Base-by-base conservation (phyloP, 768 basidiomycete species). In the Clitopilus hobsonii region DNA sequence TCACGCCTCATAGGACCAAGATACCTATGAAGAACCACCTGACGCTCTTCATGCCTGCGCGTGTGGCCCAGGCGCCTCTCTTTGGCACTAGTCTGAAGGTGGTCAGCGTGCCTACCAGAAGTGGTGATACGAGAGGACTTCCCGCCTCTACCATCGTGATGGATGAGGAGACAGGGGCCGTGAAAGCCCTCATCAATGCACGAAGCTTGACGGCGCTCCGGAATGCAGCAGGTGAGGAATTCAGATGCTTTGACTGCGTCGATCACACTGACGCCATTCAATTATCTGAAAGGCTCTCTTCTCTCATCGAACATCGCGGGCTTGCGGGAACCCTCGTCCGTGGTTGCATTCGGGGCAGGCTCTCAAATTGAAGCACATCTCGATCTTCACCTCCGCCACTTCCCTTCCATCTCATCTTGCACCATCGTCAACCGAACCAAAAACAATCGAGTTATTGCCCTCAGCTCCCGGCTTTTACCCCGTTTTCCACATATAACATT, bases 11-110 rank as follows among this genome's bases (percentile, higher is more conserved):
- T 53, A 78, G 93, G 49, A 81, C 78, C 0, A 69, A 75, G 0
- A 65, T 94, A 10, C 71, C 73, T 0, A 82, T 78, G 51, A 61
- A 67, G 6, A 73, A 76, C 38, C 83, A 91, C 60, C 85, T 77
- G 0, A 74, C 80, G 0, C 73, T 97, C 2, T 89, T 93, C 69
- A 96, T 96, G 94, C 92, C 94, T 1, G 82, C 89, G 6, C 80
- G 86, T 23, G 73, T 87, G 8, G 65, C 24, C 22, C 24, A 58
- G 18, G 51, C 55, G 5, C 26, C 49, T 2, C 57, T 67, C 18
- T 60, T 65, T 6, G 84, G 84, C 1, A 87, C 88, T 1, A 72
- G 87, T 2, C 74, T 91, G 56, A 95, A 97, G 69, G 79, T 91
- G n/a, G 93, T 91, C 2, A 87, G 84, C 25, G 77, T 93, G 1